These are phyloP conservation scores for Alternaria triticina DNA, from an alignment of 2,329 filamentous ascomycete species.

Conservation along the genomic window DNA sequence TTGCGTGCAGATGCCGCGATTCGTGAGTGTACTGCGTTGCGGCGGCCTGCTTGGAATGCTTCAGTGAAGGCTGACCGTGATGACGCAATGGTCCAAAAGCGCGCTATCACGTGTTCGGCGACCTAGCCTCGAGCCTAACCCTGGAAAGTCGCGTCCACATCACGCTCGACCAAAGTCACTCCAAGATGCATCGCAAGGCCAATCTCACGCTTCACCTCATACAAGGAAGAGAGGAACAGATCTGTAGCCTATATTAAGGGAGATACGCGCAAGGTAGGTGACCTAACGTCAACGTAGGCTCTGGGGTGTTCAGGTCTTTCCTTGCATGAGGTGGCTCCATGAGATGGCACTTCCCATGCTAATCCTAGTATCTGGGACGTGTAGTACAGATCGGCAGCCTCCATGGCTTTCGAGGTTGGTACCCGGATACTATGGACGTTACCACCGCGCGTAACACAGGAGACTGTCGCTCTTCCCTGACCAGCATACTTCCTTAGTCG, in stretches of 20 bases:
- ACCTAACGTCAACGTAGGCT: not conserved
- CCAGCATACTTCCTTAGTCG: not conserved
- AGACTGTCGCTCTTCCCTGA: not conserved
- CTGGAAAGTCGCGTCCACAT: not conserved
- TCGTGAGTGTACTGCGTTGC: not conserved
- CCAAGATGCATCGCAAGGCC: not conserved
- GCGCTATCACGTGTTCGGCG: constrained; percentile 18
- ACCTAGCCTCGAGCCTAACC: not conserved
- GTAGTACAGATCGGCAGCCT: not conserved
- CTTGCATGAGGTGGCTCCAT: not conserved
- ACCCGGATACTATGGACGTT: not conserved
- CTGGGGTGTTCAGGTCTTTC: not conserved
- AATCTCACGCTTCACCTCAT: not conserved
- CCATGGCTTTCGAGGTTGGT: not conserved
- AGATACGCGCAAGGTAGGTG: not conserved
- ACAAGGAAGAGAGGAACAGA: not conserved
- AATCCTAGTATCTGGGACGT: not conserved
- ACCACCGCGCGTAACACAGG: not conserved
- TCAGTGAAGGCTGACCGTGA: not conserved
- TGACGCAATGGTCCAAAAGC: constrained; percentile 14
- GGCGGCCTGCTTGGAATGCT: not conserved
- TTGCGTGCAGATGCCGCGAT: not conserved
- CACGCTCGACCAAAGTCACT: not conserved
- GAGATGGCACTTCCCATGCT: not conserved
- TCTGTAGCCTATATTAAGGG: not conserved